Evolutionary conservation across 2,329 filamentous ascomycete genomes (phyloP), one percentile per base, ranked within the genome.

Genomic region (Fusarium praegraminearum): DNA sequence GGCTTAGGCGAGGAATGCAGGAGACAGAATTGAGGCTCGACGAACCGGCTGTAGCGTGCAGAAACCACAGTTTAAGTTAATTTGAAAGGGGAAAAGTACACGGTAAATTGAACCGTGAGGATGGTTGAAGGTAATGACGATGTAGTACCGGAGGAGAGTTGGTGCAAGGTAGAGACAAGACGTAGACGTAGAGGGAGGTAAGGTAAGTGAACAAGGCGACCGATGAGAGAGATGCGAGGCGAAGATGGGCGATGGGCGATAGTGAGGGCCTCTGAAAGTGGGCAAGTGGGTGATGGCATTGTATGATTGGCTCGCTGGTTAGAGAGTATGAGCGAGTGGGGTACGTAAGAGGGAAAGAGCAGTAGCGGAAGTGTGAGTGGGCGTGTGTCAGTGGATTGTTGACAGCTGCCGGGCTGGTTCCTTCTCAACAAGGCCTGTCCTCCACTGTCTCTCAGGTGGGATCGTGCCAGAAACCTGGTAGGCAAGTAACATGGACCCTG

Each of bases 341-440:
- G 68, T 63, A 65, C 59, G 57, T 54, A 63, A 69, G 56, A 71
- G 35, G 53, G 60, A 70, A 71, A 66, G 68, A 66, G 49, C 66
- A 53, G 40, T 58, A 45, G 43, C 24, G 24, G 49, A 36, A 64
- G 64, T 69, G 65, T 71, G 72, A 69, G 69, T 68, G 70, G 65
- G 63, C 57, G 67, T 70, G 70, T 73, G 69, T 69, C 57, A 64
- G 63, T 69, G 51, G 59, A 55, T 63, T 71, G 45, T 73, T 74
- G 73, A 75, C 71, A 71, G 73, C 69, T 75, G 65, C 69, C 62
- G 73, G 69, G 47, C 73, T 66, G 66, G 69, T 65, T 71, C 65
- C 57, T 73, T 58, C 58, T 30, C 71, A 54, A 65, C 45, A 66
- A 70, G 65, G 61, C 69, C 70, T 73, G 67, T 69, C 70, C 49